Evolutionary conservation across 2,329 filamentous ascomycete genomes (phyloP).

Genomic region (Verticillium longisporum): DNA sequence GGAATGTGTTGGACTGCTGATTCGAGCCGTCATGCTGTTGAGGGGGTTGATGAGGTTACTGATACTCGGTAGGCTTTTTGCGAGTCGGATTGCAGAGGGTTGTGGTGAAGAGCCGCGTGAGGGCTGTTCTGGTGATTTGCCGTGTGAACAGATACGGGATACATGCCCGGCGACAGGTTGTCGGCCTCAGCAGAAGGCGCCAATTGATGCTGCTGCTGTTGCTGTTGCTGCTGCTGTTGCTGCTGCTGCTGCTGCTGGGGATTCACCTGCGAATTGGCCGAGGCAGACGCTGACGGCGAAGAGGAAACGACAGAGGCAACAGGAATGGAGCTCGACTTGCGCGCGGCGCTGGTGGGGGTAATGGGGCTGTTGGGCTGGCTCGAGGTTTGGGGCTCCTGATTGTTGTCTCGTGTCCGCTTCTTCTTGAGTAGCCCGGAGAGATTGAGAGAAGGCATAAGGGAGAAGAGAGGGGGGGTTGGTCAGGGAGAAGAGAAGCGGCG

Average conservation of each 20-base stretch:
- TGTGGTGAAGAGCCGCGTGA: slow-evolving; percentile 21
- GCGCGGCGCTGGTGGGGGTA: slow-evolving; percentile 44
- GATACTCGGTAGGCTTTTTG: slow-evolving; percentile 68
- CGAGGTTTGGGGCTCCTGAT: slow-evolving; percentile 57
- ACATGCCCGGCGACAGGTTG: slow-evolving; percentile 22
- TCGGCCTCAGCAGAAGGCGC: slow-evolving; percentile 11
- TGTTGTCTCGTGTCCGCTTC: slow-evolving; percentile 93
- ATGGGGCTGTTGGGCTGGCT: slow-evolving; percentile 59
- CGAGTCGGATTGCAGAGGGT: slow-evolving; percentile 32
- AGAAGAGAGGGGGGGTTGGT: slow-evolving; percentile 20
- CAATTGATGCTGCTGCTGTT: slow-evolving; percentile 14
- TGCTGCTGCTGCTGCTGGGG: slow-evolving; percentile 15
- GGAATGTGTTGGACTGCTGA: slow-evolving; percentile 11
- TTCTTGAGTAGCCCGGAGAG: slow-evolving; percentile 80
- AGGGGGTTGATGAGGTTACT: slow-evolving; percentile 71
- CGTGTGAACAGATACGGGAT: slow-evolving; percentile 20
- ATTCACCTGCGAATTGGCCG: slow-evolving; percentile 18
- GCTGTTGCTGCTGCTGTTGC: neutral
- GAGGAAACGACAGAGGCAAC: slow-evolving; percentile 10
- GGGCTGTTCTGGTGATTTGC: slow-evolving; percentile 13
- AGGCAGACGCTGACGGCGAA: neutral
- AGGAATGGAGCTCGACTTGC: neutral
- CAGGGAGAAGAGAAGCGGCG: slow-evolving; percentile 9
- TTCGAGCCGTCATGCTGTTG: slow-evolving; percentile 35
- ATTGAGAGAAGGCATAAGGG: slow-evolving; percentile 74